phyloP scores from a whole-genome alignment of 148 eudicot genomes.

The Camellia lanceoleosa region DNA sequence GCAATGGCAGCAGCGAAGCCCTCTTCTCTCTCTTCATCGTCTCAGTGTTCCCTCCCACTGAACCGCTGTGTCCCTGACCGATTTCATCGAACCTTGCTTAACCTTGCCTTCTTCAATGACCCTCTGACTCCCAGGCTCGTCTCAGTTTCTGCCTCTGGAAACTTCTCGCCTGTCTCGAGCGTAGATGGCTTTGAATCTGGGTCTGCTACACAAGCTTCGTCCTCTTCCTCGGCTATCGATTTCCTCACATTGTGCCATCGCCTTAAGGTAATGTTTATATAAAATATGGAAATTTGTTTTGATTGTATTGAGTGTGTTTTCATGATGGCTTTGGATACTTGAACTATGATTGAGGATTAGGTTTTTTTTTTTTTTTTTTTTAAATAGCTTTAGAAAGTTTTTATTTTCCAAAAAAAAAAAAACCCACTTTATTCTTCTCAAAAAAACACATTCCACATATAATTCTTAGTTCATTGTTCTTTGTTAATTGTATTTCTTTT shows the following conservation, averaged over 20 bases:
- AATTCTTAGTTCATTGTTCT: too few species aligned
- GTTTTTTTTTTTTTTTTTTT: too few species aligned
- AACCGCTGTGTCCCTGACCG: constrained; percentile 5
- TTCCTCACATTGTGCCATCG: constrained; percentile 83
- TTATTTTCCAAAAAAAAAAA: too few species aligned
- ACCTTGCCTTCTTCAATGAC: constrained; percentile 16
- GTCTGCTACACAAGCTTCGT: constrained; percentile 23
- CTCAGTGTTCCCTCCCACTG: constrained; percentile 11
- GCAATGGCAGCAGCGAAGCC: constrained; percentile 18
- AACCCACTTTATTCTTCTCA: too few species aligned
- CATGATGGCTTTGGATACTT: too few species aligned
- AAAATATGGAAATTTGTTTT: background rate
- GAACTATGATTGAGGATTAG: background rate
- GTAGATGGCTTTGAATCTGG: constrained; percentile 21
- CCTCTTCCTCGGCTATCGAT: constrained; percentile 67
- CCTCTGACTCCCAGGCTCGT: constrained; percentile 24
- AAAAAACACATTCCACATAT: too few species aligned
- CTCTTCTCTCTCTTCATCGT: constrained; percentile 18
- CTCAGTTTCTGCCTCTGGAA: constrained; percentile 26
- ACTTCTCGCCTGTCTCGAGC: background rate
- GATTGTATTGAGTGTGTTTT: background rate
- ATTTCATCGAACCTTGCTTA: background rate
- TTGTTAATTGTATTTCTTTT: too few species aligned
- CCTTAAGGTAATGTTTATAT: constrained; percentile 48
- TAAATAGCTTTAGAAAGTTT: too few species aligned